These are phyloP conservation scores for Intubia oerlemansii DNA, from an alignment of 2,329 filamentous ascomycete species.

Conservation along the genomic window DNA sequence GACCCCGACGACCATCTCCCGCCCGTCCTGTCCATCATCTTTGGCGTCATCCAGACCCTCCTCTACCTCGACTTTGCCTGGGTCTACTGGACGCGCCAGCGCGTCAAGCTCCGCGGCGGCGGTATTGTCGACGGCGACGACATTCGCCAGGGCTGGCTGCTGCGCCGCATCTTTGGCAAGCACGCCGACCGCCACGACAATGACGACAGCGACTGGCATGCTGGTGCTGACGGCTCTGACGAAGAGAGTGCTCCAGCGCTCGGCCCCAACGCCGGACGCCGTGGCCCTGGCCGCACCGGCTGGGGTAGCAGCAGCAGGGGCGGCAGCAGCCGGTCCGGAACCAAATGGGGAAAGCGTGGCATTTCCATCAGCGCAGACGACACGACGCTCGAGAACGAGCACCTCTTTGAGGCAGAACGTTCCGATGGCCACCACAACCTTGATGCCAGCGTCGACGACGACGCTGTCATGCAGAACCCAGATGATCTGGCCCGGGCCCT, in stretches of 20 bases:
- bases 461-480: conserved; percentile 44
- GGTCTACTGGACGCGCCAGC: conserved; percentile 87
- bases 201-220: conserved; percentile 27
- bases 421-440: conserved; percentile 21
- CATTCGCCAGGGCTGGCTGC: conserved; percentile 63
- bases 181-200: conserved; percentile 27
- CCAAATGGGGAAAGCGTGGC: conserved; percentile 41
- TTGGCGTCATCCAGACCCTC: conserved; percentile 72
- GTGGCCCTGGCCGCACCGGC: conserved; percentile 41
- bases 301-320: too few relatives aligned
- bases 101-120: conserved; percentile 78
- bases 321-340: conserved; percentile 16
- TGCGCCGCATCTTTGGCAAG: conserved; percentile 55
- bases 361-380: conserved; percentile 45
- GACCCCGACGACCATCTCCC: conserved; percentile 36
- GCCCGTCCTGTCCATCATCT: conserved; percentile 58
- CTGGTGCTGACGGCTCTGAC: too few relatives aligned
- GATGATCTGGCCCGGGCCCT: conserved; percentile 41
- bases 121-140: conserved; percentile 83
- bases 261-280: conserved; percentile 21
- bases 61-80: conserved; percentile 89
- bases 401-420: conserved; percentile 9
- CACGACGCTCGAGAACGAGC: conserved; percentile 25
- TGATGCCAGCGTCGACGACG: conserved; percentile 29
- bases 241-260: conserved; percentile 35